Percentiles rank a stretch among this genome's conserved stretches.
These are phyloP conservation scores for Arthrobotrys sinensis DNA, from an alignment of 2,329 filamentous ascomycete species.

Conservation along the genomic window DNA sequence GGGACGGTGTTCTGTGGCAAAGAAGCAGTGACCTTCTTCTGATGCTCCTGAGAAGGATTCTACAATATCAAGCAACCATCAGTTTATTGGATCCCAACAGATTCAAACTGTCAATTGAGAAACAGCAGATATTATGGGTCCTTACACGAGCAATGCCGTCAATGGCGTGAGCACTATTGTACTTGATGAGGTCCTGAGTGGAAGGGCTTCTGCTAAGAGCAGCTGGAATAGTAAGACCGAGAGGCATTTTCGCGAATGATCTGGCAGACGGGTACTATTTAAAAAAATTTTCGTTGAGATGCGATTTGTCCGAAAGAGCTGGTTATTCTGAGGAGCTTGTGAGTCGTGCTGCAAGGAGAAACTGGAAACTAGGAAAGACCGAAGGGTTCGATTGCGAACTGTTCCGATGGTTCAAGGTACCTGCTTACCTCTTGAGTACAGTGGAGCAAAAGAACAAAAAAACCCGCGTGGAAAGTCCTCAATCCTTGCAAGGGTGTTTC, in stretches of 20 bases:
- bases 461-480: constrained; percentile 52
- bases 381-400: constrained; percentile 53
- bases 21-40: constrained; percentile 56
- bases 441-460: constrained; percentile 48
- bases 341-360: constrained; percentile 60
- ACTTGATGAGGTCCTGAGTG: constrained; percentile 54
- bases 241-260: constrained; percentile 51
- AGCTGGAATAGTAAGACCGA: constrained; percentile 41
- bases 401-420: constrained; percentile 57
- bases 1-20: constrained; percentile 56
- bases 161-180: constrained; percentile 55
- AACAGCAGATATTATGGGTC: constrained; percentile 11
- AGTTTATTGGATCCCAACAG: constrained; percentile 34
- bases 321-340: constrained; percentile 49
- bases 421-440: constrained; percentile 45
- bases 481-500: constrained; percentile 61
- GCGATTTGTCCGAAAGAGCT: constrained; percentile 43
- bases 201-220: constrained; percentile 55
- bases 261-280: constrained; percentile 48
- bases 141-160: constrained; percentile 57
- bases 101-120: constrained; percentile 28
- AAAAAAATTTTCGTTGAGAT: constrained; percentile 57
- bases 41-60: constrained; percentile 56
- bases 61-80: constrained; percentile 33
- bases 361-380: constrained; percentile 40